Conservation (phyloP, 2,329 filamentous ascomycete species). For the Trichoderma harzianum region DNA sequence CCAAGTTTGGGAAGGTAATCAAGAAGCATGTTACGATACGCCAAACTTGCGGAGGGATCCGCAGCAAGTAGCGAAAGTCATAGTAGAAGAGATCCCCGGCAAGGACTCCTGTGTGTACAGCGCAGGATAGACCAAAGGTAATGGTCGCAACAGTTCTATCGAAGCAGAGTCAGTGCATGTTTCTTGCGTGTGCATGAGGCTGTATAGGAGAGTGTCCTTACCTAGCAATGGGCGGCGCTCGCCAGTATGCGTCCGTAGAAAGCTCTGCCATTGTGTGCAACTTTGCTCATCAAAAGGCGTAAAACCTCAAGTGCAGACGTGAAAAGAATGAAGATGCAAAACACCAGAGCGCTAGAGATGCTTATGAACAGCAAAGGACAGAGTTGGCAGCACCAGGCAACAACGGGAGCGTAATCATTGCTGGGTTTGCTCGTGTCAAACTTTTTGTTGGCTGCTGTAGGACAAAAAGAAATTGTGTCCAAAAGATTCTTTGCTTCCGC, state of each 20-base stretch:
- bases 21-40: constrained; percentile 42
- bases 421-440: constrained; percentile 33
- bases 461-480: constrained; percentile 20
- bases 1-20: constrained; percentile 37
- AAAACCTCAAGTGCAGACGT: constrained; percentile 1
- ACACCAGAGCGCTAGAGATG: constrained; percentile 17
- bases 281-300: constrained; percentile 27
- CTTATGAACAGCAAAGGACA: constrained; percentile 21
- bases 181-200: background rate
- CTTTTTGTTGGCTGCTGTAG: constrained; percentile 27
- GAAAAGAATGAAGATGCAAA: background rate
- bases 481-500: constrained; percentile 1
- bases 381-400: constrained; percentile 27
- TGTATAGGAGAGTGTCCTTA: constrained; percentile 26
- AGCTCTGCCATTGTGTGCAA: constrained; percentile 34
- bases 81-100: constrained; percentile 51
- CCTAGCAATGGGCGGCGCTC: constrained; percentile 41
- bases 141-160: constrained; percentile 64
- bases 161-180: constrained; percentile 23
- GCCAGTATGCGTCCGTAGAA: constrained; percentile 37
- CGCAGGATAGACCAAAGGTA: constrained; percentile 58
- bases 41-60: constrained; percentile 44
- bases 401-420: constrained; percentile 31
- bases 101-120: constrained; percentile 56
- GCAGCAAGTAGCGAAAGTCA: constrained; percentile 49